Conservation (phyloP, 768 basidiomycete species). For the Suillus americanus region DNA sequence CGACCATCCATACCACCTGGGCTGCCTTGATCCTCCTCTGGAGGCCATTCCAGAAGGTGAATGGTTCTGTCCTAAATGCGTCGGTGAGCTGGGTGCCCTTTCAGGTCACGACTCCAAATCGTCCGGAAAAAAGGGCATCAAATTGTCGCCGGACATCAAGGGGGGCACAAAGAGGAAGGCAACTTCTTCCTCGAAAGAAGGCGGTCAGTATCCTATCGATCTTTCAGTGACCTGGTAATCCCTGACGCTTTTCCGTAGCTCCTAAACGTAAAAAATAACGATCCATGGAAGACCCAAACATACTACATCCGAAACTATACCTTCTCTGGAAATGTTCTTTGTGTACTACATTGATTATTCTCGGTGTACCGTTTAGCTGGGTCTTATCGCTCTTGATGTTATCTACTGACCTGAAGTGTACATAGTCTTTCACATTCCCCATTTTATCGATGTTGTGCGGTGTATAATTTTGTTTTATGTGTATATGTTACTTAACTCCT, state of each 20-base stretch:
- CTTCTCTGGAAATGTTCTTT: not conserved
- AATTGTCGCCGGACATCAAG: conserved; percentile 21
- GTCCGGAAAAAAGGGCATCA: conserved; percentile 18
- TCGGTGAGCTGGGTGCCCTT: conserved; percentile 53
- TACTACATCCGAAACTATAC: conserved; percentile 1
- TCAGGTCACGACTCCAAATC: conserved; percentile 15
- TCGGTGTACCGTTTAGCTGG: not conserved
- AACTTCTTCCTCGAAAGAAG: conserved; percentile 31
- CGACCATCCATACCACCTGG: conserved; percentile 83
- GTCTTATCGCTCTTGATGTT: not conserved
- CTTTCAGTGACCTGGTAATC: conserved; percentile 26
- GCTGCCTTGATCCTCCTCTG: conserved; percentile 80
- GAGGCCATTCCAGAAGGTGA: conserved; percentile 79
- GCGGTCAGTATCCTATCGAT: conserved; percentile 31
- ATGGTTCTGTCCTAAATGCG: conserved; percentile 88
- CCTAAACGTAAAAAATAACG: conserved; percentile 4
- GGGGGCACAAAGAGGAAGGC: conserved; percentile 48
- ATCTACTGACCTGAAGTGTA: not conserved
- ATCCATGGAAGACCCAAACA: not conserved
- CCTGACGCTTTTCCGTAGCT: not conserved
- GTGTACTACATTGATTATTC: not conserved
- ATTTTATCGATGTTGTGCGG: not conserved
- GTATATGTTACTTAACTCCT: not conserved
- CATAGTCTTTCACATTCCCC: not conserved
- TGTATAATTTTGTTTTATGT: not conserved